These are phyloP conservation scores for Ochromonadaceae sp. DNA, from an alignment of 352 stramenopile genomes.

Conservation along the genomic window DNA sequence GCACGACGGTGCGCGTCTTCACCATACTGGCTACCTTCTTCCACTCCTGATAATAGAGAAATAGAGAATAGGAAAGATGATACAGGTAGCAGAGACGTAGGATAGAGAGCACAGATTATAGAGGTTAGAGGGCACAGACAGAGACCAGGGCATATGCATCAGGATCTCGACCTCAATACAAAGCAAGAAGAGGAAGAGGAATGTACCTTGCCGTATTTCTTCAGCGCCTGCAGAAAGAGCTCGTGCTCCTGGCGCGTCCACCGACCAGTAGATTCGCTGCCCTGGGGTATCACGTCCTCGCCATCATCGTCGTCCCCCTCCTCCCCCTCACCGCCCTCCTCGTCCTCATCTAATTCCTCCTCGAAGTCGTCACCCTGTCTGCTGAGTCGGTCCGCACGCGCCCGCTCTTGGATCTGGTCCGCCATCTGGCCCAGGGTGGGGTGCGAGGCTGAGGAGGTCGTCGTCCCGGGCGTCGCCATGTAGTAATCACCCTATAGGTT, in stretches of 20 bases:
- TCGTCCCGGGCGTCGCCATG: neutral
- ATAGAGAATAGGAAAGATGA: too few species aligned
- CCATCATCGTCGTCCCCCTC: neutral
- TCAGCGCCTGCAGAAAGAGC: conserved; percentile 59
- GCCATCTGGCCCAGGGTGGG: neutral
- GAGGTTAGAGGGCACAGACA: too few species aligned
- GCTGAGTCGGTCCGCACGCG: neutral
- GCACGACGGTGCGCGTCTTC: conserved; percentile 71
- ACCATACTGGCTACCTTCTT: conserved; percentile 64
- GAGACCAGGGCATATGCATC: too few species aligned
- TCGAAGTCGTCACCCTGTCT: neutral
- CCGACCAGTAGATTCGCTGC: conserved; percentile 32
- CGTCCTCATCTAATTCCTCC: neutral
- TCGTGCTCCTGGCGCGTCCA: conserved; percentile 72
- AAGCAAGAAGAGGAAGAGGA: neutral
- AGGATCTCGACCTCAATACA: neutral
- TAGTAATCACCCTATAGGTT: too few species aligned
- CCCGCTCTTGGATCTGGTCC: neutral
- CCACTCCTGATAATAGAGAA: conserved; percentile 53
- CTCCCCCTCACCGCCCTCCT: neutral
- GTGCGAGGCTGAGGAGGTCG: neutral
- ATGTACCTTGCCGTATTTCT: conserved; percentile 43
- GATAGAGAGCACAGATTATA: too few species aligned
- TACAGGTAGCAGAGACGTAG: too few species aligned
- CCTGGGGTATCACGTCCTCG: neutral